Evolutionary conservation across 306 rosid genomes (phyloP), one percentile per base, ranked within the genome.

Genomic region (Dalbergia oliveri): DNA sequence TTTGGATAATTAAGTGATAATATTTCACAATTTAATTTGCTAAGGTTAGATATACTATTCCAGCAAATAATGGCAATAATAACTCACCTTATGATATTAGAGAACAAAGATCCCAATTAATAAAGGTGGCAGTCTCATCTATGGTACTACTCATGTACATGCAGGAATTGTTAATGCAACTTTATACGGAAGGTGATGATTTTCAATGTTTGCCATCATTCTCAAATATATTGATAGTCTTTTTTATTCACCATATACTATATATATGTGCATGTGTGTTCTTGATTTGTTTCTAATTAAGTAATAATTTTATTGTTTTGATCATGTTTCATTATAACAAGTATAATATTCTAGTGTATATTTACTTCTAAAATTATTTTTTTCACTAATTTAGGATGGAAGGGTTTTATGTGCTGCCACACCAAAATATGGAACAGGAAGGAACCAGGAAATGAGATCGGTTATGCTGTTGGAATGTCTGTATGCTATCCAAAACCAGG

Each of bases 71-170:
- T 39, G 16, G 8, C 12, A 3, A 10, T 6, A 13, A 19, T 6
- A 13, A 19, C 41, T 37, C 41, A 45, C 45, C n/a, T 9, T 16
- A 0, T 73, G 37, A 73, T 58, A 15, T 73, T 0, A 21, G 2
- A 73, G 12, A 18, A 19, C 66, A 39, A 39, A 73, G 13, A 73
- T 73, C 21, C 54, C 54, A 19, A 39, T 73, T 41, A 1, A 33
- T 37, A 73, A 41, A 10, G 77, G 66, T 10, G 78, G 78, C 39
- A 41, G 21, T 41, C 68, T 73, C 21, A 73, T 73, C 2, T 73
- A 57, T 2, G 54, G 37, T 12, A 60, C 79, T 9, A 0, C 69
- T 74, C 60, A 60, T 43, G 16, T 74, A 59, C 79, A 74, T 44
- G 0, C 69, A 44, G 69, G 69, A 23, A 67, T 26, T 1, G 43